Percentiles rank a stretch among this genome's conserved stretches.
Conservation (phyloP, 1,284 basidiomycete genomes). For the Tilletiaria anomala region DNA sequence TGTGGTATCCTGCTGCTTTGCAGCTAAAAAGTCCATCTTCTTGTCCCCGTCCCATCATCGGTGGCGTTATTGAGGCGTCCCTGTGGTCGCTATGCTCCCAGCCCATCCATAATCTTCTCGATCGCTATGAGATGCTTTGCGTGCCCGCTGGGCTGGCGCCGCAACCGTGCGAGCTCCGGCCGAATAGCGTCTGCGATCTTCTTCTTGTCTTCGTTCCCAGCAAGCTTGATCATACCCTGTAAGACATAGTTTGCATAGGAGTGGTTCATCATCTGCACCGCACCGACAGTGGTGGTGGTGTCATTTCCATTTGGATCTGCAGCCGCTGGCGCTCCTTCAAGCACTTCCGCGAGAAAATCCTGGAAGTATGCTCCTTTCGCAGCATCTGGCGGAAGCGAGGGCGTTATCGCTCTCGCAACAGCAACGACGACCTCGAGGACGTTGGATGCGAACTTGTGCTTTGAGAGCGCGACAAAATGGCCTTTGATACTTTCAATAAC, state of each 20-base stretch:
- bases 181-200: background rate
- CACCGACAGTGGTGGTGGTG: background rate
- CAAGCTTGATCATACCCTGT: conserved; percentile 34
- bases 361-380: background rate
- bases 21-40: too few species aligned
- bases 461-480: conserved; percentile 52
- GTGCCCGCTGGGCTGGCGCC: too few species aligned
- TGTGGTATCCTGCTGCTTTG: too few species aligned
- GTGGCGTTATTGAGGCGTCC: too few species aligned
- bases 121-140: too few species aligned
- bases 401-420: conserved; percentile 46
- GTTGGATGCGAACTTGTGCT: conserved; percentile 90
- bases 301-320: background rate
- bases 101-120: too few species aligned
- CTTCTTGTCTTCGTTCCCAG: conserved; percentile 8
- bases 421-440: conserved; percentile 85
- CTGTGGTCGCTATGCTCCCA: too few species aligned
- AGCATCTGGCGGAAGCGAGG: background rate
- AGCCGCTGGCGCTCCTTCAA: background rate
- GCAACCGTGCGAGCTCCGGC: background rate
- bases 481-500: too few species aligned
- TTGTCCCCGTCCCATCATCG: too few species aligned
- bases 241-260: conserved; percentile 55
- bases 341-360: background rate
- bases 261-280: conserved; percentile 64